Evolutionary conservation across 768 basidiomycete genomes (phyloP), one percentile per base, ranked within the genome.

Genomic region (Leucocoprinus birnbaumii): DNA sequence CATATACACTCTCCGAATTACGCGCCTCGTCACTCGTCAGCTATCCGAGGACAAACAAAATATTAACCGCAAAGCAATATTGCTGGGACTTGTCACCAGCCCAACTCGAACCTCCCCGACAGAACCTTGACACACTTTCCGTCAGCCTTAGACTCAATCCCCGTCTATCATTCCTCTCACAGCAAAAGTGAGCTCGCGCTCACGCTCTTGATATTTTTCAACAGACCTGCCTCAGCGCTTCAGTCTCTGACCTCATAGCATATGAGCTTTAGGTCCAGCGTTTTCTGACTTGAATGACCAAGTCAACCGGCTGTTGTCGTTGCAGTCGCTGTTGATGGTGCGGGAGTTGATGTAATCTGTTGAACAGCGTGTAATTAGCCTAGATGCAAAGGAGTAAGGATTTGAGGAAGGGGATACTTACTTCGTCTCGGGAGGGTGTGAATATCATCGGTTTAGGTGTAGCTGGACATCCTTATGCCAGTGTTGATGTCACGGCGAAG

Each of bases 151-250:
- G n/a, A n/a, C n/a, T n/a, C n/a, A n/a, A n/a, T n/a, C n/a, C n/a
- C n/a, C n/a, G n/a, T n/a, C n/a, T 31, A 31, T 31, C 31, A 31
- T 11, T 11, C 11, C 24, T 22, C 21, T 13, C 7, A 9, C 24
- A 16, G 18, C 31, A 31, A 11, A 5, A 38, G 38, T 7, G 8
- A 38, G 13, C 38, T 38, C 38, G n/a, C 38, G 38, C 38, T 38
- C 38, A 38, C n/a, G 38, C 38, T 59, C 60, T 3, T 41, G n/a
- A 56, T n/a, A n/a, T 91, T 74, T 89, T 91, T 65, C 91, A 70
- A 1, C 90, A 90, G 65, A 91, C 87, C 61, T 82, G 88, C 57
- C 89, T 75, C 55, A 92, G 65, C 2, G 87, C 89, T 64, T 92
- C 90, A 27, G 87, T 87, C 66, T 91, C 89, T 2, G 85, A 82